Base-by-base conservation (phyloP, 2,329 filamentous ascomycete species). In the Arthroderma sp. region DNA sequence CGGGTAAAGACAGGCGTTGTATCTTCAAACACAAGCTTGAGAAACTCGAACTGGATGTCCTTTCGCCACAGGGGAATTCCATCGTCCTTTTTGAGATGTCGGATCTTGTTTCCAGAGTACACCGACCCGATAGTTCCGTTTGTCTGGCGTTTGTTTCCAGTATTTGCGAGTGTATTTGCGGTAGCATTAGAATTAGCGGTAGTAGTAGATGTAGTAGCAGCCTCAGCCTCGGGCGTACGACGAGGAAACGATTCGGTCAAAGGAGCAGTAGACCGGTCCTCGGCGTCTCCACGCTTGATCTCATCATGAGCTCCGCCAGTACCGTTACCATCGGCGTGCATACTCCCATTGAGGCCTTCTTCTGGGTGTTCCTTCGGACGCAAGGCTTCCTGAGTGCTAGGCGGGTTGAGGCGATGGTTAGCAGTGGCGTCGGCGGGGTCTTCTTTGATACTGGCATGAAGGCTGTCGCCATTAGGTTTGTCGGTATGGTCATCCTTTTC, bases 1-100 rank as follows among this genome's bases (percentile, higher is more conserved):
- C 94, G 94, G 59, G 86, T 94, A 63, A 98, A 98, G 58, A 87
- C 87, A 2, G 61, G 58, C 1, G 64, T 72, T 47, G 73, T 66
- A 57, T 81, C 75, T 55, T 79, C 72, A 57, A 80, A 80, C 51
- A 81, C 77, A 29, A 73, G 63, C 52, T 71, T 72, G 46, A 81
- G 65, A 53, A 81, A 81, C 58, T 79, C 74, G 54, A 74, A 78
- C 59, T 81, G 77, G 42, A 81, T 81, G 57, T 81, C 77, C 59
- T 77, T 79, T 56, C 77, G 71, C 77, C 77, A 81, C 1, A 81
- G 65, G 15, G 77, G 77, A 37, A 79, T 76, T 43, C 77, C 77
- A 56, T 81, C 77, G 51, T 80, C 77, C 56, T 81, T 81, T 63
- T 81, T 81, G 44, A 81, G 63, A 54, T 81, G 77, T 47, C 74